phyloP scores from a whole-genome alignment of 176 grass and related monocot species.

The Ensete glaucum region DNA sequence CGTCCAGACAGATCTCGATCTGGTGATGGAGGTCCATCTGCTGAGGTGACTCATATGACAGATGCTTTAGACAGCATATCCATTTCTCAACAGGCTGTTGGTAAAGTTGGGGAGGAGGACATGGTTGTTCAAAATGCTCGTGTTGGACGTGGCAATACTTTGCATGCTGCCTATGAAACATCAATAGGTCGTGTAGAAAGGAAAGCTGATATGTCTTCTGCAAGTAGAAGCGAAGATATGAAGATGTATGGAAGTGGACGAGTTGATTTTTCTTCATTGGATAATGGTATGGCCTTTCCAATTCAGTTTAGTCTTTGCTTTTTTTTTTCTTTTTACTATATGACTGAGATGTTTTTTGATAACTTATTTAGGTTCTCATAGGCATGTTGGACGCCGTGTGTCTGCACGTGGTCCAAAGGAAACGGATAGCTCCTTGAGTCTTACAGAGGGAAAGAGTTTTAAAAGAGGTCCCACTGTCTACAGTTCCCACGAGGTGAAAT shows the following conservation, averaged over 20 bases:
- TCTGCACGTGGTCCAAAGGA: constrained; percentile 6
- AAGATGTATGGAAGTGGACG: constrained; percentile 7
- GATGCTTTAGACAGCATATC: constrained; percentile 15
- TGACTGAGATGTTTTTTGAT: neutral
- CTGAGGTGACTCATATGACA: neutral
- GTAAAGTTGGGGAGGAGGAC: constrained; percentile 4
- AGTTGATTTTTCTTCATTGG: neutral
- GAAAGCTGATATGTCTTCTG: constrained; percentile 3
- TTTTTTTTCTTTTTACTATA: neutral
- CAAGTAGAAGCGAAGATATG: constrained; percentile 11
- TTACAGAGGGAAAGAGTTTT: constrained; percentile 9
- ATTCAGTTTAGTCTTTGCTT: neutral
- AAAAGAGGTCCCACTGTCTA: constrained; percentile 3
- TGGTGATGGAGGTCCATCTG: constrained; percentile 10
- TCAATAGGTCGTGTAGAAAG: constrained; percentile 10
- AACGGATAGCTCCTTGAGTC: constrained; percentile 3
- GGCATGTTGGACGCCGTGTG: neutral
- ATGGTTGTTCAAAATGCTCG: neutral
- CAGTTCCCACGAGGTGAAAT: constrained; percentile 16
- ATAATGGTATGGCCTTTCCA: constrained; percentile 9
- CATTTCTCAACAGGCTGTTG: neutral
- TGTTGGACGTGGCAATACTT: neutral
- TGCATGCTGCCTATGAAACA: neutral
- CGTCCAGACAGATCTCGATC: constrained; percentile 14
- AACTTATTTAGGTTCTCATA: constrained; percentile 10